A percentile compares a stretch with the other conserved stretches of the same genome.
Conservation (phyloP, 108 stramenopile species). For the Ochromonas danica region DNA sequence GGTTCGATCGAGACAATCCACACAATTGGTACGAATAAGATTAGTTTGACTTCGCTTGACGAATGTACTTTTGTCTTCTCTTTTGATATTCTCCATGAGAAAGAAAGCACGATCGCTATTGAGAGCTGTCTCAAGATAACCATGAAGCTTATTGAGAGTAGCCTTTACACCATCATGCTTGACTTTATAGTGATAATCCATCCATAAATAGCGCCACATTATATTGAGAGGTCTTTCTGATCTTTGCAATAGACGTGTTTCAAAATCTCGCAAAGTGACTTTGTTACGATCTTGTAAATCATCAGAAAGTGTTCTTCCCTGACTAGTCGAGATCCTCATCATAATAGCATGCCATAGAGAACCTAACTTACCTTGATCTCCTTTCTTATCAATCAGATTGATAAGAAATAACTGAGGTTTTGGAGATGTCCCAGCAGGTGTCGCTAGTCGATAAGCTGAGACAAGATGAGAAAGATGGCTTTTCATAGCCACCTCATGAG, state of each 20-base stretch:
- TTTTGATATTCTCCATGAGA: neutral
- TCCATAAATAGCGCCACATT: constrained; percentile 19
- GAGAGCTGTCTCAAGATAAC: neutral
- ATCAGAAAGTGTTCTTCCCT: neutral
- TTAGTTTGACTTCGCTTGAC: neutral
- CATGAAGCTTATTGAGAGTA: neutral
- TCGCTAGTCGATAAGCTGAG: neutral
- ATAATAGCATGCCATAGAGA: neutral
- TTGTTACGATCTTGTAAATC: neutral
- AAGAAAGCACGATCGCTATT: neutral
- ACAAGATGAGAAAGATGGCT: neutral
- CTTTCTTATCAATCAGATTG: constrained; percentile 33
- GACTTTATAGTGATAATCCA: constrained; percentile 27
- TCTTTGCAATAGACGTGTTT: too few relatives aligned
- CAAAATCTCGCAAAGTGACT: neutral
- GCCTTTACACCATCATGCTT: neutral
- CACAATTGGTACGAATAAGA: constrained; percentile 30
- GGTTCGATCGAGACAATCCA: constrained; percentile 35
- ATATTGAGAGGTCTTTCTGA: too few relatives aligned
- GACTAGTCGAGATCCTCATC: neutral
- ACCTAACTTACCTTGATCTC: constrained; percentile 1
- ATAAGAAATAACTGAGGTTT: neutral
- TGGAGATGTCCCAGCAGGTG: neutral
- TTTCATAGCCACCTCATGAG: neutral
- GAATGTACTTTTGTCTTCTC: neutral